Percentiles rank a stretch among this genome's conserved stretches.
These are phyloP conservation scores for Margaritispora aquatica DNA, from an alignment of 495 filamentous ascomycete species.

Conservation along the genomic window DNA sequence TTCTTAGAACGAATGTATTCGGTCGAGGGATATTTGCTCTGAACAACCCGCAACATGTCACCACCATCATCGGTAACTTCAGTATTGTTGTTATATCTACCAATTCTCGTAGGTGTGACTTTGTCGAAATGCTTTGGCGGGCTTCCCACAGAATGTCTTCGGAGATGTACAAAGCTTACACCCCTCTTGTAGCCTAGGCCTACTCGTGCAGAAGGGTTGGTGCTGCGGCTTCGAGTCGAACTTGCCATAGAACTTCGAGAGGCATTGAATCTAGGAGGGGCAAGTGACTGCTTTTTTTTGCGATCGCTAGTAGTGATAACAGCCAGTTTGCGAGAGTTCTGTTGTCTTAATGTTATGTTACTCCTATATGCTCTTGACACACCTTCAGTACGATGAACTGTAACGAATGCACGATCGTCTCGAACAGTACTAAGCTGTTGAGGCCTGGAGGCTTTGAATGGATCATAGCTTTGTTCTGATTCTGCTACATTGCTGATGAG, in stretches of 20 bases:
- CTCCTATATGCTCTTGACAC: background rate
- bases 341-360: background rate
- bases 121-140: background rate
- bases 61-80: constrained; percentile 21
- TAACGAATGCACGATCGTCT: constrained; percentile 54
- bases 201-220: constrained; percentile 39
- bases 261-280: constrained; percentile 22
- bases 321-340: background rate
- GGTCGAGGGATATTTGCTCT: constrained; percentile 5
- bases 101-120: constrained; percentile 12
- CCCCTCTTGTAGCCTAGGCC: constrained; percentile 63
- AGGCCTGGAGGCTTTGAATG: constrained; percentile 64
- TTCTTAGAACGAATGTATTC: constrained; percentile 25
- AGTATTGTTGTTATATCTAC: constrained; percentile 18
- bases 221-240: constrained; percentile 54
- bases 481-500: constrained; percentile 52
- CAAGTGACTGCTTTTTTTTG: constrained; percentile 20
- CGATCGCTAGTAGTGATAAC: constrained; percentile 24
- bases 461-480: constrained; percentile 65
- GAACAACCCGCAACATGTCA: constrained; percentile 5
- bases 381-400: constrained; percentile 51
- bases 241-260: constrained; percentile 47
- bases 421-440: constrained; percentile 33
- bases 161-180: constrained; percentile 68
- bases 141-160: constrained; percentile 18